A percentile compares a stretch with the other conserved stretches of the same genome.
Conservation (phyloP, 176 grass and related monocot genomes). For the Bothriochloa decipiens region DNA sequence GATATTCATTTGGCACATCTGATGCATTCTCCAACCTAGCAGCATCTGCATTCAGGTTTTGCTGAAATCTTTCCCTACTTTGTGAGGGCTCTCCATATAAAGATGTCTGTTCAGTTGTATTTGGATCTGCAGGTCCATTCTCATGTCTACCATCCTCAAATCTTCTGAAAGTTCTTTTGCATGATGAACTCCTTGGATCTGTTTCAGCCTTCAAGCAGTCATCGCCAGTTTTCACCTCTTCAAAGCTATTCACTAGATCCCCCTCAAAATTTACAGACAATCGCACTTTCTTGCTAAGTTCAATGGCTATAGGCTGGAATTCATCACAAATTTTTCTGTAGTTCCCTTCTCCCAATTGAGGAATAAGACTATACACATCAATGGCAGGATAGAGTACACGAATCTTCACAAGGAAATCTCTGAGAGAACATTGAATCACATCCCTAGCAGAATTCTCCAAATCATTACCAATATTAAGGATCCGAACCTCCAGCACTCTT, state of each 20-base stretch:
- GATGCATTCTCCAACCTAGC: background rate
- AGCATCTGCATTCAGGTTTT: constrained; percentile 7
- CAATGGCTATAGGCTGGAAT: too few relatives aligned
- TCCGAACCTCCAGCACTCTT: background rate
- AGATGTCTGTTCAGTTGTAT: background rate
- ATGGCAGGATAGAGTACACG: too few relatives aligned
- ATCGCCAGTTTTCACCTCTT: too few relatives aligned
- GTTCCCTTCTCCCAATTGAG: too few relatives aligned
- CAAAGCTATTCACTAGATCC: too few relatives aligned
- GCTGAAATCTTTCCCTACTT: background rate
- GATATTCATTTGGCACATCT: background rate
- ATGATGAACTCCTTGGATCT: constrained; percentile 33
- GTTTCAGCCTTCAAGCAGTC: constrained; percentile 7
- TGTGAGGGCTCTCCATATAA: background rate
- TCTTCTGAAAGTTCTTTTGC: constrained; percentile 37
- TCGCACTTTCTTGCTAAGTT: too few relatives aligned
- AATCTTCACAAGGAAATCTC: too few relatives aligned
- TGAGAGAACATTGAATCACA: too few relatives aligned
- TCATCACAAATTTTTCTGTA: too few relatives aligned
- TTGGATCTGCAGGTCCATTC: constrained; percentile 33
- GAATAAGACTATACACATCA: too few relatives aligned
- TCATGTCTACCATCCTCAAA: constrained; percentile 13
- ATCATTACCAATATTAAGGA: background rate
- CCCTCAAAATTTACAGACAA: too few relatives aligned
- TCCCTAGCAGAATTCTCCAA: too few relatives aligned